Conservation (phyloP, 1,284 basidiomycete genomes). For the Ganoderma resinaceum region DNA sequence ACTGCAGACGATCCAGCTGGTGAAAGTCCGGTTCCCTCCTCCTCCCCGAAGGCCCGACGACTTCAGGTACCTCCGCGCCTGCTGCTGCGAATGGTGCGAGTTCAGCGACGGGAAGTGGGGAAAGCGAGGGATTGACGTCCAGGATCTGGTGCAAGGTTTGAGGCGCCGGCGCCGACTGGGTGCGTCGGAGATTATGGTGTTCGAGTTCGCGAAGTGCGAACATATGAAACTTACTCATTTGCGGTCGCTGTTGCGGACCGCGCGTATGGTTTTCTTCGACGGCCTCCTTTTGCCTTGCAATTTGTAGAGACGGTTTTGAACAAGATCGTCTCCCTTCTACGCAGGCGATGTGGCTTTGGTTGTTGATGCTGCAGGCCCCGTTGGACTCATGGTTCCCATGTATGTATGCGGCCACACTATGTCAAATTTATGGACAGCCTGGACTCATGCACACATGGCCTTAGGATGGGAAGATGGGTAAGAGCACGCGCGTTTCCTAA, state of each 20-base stretch:
- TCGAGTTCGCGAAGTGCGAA: constrained; percentile 11
- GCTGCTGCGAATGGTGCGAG: constrained; percentile 2
- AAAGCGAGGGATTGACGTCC: constrained; percentile 13
- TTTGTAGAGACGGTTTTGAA: neutral
- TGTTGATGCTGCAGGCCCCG: too few relatives aligned
- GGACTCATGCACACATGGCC: neutral
- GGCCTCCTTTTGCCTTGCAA: neutral
- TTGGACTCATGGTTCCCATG: neutral
- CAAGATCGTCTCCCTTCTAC: neutral
- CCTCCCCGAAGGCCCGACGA: neutral
- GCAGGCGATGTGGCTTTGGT: neutral
- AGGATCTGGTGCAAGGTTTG: constrained; percentile 11
- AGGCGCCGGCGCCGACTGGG: constrained; percentile 6
- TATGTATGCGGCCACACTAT: neutral
- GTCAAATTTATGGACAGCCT: neutral
- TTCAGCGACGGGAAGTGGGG: neutral
- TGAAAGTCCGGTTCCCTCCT: constrained; percentile 5
- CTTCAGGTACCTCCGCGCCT: neutral
- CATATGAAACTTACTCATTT: constrained; percentile 16
- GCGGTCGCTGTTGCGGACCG: constrained; percentile 7
- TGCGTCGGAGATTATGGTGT: constrained; percentile 3
- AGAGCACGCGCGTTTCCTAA: neutral
- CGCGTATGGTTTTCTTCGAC: neutral
- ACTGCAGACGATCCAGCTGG: constrained; percentile 7
- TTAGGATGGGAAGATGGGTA: neutral